A percentile compares a stretch with the other conserved stretches of the same genome.
Conservation (phyloP, 495 filamentous ascomycete species). For the Penicillium canescens region DNA sequence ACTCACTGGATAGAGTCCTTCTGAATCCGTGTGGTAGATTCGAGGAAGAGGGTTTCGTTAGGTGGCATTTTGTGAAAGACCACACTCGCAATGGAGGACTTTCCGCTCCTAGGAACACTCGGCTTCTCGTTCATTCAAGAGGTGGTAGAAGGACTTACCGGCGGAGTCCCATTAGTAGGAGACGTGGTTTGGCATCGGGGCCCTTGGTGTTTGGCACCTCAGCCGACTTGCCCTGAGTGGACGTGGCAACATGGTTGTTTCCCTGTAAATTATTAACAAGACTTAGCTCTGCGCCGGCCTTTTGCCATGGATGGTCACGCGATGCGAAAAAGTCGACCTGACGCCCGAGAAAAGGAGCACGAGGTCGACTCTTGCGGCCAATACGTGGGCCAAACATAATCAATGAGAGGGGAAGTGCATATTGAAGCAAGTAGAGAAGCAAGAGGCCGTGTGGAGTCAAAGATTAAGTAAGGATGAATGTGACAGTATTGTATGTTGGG, state of each 20-base stretch:
- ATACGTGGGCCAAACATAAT: conserved; percentile 3
- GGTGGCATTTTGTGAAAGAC: conserved; percentile 97
- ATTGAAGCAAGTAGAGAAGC: neutral
- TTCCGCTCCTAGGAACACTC: conserved; percentile 71
- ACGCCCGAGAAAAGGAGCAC: conserved; percentile 3
- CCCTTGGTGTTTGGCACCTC: conserved; percentile 34
- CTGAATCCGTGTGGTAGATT: conserved; percentile 88
- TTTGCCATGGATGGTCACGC: conserved; percentile 14
- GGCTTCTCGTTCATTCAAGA: neutral
- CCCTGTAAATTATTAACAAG: conserved; percentile 39
- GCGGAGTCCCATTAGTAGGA: conserved; percentile 93
- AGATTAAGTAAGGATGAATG: neutral
- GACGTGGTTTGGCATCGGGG: conserved; percentile 69
- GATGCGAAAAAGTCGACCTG: conserved; percentile 6
- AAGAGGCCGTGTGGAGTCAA: neutral
- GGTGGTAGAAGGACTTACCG: conserved; percentile 55
- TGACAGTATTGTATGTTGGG: conserved; percentile 9
- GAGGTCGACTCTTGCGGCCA: conserved; percentile 13
- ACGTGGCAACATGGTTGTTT: conserved; percentile 20
- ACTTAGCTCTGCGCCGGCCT: conserved; percentile 38
- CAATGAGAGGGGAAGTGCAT: conserved; percentile 13
- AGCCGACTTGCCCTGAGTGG: conserved; percentile 29
- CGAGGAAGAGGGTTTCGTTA: conserved; percentile 90
- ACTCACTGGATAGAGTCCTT: conserved; percentile 89
- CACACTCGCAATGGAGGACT: conserved; percentile 95